Percentiles rank a stretch among this genome's conserved stretches.
phyloP scores from a whole-genome alignment of 1,284 basidiomycete genomes.

The Leccinum variabile region DNA sequence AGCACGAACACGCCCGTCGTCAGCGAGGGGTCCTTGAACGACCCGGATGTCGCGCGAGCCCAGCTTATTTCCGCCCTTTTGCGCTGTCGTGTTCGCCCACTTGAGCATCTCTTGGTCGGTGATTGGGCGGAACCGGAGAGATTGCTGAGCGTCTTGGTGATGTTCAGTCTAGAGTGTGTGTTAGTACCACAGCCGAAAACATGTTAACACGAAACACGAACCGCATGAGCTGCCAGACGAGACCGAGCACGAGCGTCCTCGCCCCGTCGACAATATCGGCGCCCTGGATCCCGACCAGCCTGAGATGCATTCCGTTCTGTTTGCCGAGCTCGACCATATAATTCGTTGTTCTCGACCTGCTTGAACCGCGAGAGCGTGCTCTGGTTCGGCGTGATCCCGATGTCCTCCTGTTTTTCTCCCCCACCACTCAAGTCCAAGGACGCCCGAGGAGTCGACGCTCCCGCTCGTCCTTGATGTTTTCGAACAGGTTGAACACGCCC shows the following conservation, averaged over 20 bases:
- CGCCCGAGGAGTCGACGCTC: slow-evolving; percentile 40
- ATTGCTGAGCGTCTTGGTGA: slow-evolving; percentile 86
- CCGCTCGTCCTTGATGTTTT: slow-evolving; percentile 91
- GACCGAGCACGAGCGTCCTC: slow-evolving; percentile 89
- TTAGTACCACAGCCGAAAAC: neutral
- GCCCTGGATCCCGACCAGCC: slow-evolving; percentile 92
- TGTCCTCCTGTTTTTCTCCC: slow-evolving; percentile 73
- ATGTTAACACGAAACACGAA: slow-evolving; percentile 35
- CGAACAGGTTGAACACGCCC: slow-evolving; percentile 94
- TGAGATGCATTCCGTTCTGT: slow-evolving; percentile 84
- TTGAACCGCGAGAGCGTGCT: slow-evolving; percentile 93
- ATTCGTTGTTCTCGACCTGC: slow-evolving; percentile 95
- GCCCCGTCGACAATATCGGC: slow-evolving; percentile 94
- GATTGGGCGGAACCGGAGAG: slow-evolving; percentile 73
- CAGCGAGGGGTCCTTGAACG: slow-evolving; percentile 93
- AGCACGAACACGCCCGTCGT: slow-evolving; percentile 93
- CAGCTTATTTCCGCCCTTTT: slow-evolving; percentile 55
- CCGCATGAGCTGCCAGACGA: slow-evolving; percentile 99
- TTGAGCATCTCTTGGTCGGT: slow-evolving; percentile 92
- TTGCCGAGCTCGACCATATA: slow-evolving; percentile 93
- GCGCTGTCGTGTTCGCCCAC: slow-evolving; percentile 93
- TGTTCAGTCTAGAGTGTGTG: slow-evolving; percentile 63
- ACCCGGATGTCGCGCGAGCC: slow-evolving; percentile 73
- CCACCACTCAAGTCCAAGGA: slow-evolving; percentile 42
- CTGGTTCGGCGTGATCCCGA: slow-evolving; percentile 75